Evolutionary conservation across 2,329 filamentous ascomycete genomes (phyloP), one percentile per base, ranked within the genome.

Genomic region (Penicillium sp.): DNA sequence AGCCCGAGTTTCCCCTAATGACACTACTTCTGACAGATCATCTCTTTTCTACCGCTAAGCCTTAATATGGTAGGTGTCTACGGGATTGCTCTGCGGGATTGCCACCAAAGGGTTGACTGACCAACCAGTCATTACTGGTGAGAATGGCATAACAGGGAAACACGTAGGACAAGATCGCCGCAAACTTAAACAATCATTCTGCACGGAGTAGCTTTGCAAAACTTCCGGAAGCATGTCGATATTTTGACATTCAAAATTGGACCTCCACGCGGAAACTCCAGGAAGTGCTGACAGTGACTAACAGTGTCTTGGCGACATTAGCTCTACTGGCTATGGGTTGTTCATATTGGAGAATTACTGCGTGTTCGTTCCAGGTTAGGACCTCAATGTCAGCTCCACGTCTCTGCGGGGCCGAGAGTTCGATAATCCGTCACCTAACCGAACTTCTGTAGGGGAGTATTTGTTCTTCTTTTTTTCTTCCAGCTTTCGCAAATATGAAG

Each of bases 21-120:
- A 54, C 49, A 36, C 46, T 54, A 56, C 21, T 57, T 64, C 55
- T 61, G 61, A 65, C 42, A 53, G 52, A 54, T 64, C 62, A 61
- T 49, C 52, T 62, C 51, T 40, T 49, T 43, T 18, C 54, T 48
- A 63, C 43, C 60, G 53, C 58, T 51, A 58, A 36, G 52, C 21
- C 42, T 43, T 22, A 46, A 56, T 46, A 24, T 27, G 39, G 46
- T 22, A 61, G 34, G 49, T 51, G 51, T 32, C 49, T 48, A 21
- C 24, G 5, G 5, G 5, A 27, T 27, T 8, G 24, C 5, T 6
- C 24, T 27, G 8, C 5, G 24, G 24, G 24, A 27, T 6, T 27
- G 24, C 22, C 14, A 27, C 38, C 24, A 39, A 22, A 24, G 46
- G 11, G 34, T 36, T 3, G 34, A 14, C 34, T 34, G 7, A 13